phyloP scores from a whole-genome alignment of 257 asterid genomes.

The Solanum boliviense region DNA sequence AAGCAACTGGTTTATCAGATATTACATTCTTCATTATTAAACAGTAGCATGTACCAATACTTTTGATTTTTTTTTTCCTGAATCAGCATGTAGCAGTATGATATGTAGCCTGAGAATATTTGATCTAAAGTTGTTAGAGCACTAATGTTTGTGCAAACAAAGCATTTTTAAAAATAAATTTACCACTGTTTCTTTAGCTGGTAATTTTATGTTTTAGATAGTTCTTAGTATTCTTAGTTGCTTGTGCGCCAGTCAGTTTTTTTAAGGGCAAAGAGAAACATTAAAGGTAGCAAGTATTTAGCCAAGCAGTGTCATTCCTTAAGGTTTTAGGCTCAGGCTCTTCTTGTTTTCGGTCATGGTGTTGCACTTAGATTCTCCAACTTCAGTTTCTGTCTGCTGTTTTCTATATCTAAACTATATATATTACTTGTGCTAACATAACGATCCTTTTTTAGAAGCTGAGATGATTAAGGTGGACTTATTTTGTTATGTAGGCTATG shows the following conservation, averaged over 20 bases:
- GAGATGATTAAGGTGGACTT: not conserved
- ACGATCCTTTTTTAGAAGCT: not conserved
- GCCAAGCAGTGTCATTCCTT: not conserved
- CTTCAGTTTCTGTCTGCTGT: not conserved
- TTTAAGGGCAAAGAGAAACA: not conserved
- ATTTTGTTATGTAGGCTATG: slow-evolving; percentile 60
- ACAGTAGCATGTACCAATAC: not conserved
- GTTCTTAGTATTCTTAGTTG: not conserved
- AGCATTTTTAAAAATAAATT: not conserved
- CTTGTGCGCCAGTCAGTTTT: not conserved
- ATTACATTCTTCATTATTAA: not conserved
- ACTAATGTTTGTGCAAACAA: not conserved
- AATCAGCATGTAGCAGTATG: not conserved
- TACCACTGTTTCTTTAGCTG: not conserved
- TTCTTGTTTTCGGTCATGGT: not conserved
- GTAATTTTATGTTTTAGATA: not conserved
- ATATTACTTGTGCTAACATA: not conserved
- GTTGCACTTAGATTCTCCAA: not conserved
- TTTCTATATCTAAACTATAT: not conserved
- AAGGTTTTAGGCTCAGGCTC: not conserved
- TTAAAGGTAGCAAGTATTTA: not conserved
- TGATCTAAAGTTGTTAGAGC: not conserved
- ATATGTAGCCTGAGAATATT: not conserved
- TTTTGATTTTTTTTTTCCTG: not conserved
- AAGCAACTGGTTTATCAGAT: not conserved